These are phyloP conservation scores for Saturnispora zaruensis DNA, from an alignment of 805 yeast species.

Conservation along the genomic window DNA sequence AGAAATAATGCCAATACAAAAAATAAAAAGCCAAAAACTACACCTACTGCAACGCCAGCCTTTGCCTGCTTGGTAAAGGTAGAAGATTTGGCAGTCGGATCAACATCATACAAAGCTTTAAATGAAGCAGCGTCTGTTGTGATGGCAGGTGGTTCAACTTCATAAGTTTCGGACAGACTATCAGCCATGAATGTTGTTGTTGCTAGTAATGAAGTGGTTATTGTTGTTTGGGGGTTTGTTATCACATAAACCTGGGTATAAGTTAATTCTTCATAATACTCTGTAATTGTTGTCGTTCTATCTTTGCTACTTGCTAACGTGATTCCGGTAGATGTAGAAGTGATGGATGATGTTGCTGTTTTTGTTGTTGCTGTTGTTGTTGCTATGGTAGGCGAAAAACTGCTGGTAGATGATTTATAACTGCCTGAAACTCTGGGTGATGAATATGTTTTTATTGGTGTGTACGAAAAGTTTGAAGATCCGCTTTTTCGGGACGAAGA, in stretches of 20 bases:
- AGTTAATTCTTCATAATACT: slow-evolving; percentile 12
- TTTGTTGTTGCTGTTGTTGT: not conserved
- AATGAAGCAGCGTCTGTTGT: slow-evolving; percentile 23
- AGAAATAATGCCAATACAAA: slow-evolving; percentile 12
- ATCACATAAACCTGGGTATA: slow-evolving; percentile 26
- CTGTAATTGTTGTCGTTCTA: slow-evolving; percentile 14
- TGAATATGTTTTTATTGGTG: not conserved
- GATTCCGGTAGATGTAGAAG: not conserved
- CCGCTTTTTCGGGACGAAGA: not conserved
- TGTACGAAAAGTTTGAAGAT: not conserved
- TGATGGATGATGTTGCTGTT: not conserved
- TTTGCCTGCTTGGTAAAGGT: slow-evolving; percentile 18
- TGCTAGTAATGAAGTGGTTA: slow-evolving; percentile 19
- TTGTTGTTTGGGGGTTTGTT: slow-evolving; percentile 22
- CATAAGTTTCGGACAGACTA: slow-evolving; percentile 11
- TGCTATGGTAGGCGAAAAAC: not conserved
- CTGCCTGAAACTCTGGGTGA: not conserved
- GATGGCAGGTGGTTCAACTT: slow-evolving; percentile 19
- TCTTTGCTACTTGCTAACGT: not conserved
- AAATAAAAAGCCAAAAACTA: slow-evolving; percentile 17
- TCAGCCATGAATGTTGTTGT: slow-evolving; percentile 16
- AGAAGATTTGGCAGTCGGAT: not conserved
- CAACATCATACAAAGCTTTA: slow-evolving; percentile 11
- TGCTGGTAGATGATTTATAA: not conserved
- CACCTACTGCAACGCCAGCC: slow-evolving; percentile 27